Evolutionary conservation across 176 grass and related monocot species (phyloP), one percentile per base, ranked within the genome.

Genomic region (Musa itinerans): DNA sequence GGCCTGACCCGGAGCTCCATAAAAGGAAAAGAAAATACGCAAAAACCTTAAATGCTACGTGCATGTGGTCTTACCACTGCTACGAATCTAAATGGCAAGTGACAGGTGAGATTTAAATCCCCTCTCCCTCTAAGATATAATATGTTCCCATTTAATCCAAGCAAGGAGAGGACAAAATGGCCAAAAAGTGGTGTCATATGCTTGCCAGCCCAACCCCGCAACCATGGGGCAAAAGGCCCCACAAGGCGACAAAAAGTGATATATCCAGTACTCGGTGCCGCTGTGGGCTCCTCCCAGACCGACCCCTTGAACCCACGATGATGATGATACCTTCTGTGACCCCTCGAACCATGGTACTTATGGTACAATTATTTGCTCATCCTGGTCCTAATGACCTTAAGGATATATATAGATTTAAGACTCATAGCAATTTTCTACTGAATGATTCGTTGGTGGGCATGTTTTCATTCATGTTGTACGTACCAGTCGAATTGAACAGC

Each of bases 161-260:
- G 63, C 11, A 2, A 50, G 27, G 67, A 69, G 65, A 68, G 5
- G 11, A 43, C 25, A 68, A 48, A 16, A 43, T 68, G 65, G 24
- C 25, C 65, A 34, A 34, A 34, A 48, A 34, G 23, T 68, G 65
- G 11, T 27, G 12, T 68, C 24, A 68, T 34, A 34, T 70, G 68
- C 34, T 20, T 51, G 68, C 68, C 68, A 70, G 68, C 68, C 16
- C 29, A 2, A 17, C 67, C 43, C 24, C 16, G 1, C 16, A 10
- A 43, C 16, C 50, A 17, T 17, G 50, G 43, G 68, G n/a, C 68
- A 20, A 11, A 11, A 9, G 68, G 16, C 9, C 68, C 68, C 43
- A 70, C 68, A 50, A 50, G 68, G 8, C 68, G 68, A 70, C 68
- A 70, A 70, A 50, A 70, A 70, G 68, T 70, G 68, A 70, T 48